These are phyloP conservation scores for Zasmidium cellare DNA, from an alignment of 2,329 filamentous ascomycete species.

Conservation along the genomic window DNA sequence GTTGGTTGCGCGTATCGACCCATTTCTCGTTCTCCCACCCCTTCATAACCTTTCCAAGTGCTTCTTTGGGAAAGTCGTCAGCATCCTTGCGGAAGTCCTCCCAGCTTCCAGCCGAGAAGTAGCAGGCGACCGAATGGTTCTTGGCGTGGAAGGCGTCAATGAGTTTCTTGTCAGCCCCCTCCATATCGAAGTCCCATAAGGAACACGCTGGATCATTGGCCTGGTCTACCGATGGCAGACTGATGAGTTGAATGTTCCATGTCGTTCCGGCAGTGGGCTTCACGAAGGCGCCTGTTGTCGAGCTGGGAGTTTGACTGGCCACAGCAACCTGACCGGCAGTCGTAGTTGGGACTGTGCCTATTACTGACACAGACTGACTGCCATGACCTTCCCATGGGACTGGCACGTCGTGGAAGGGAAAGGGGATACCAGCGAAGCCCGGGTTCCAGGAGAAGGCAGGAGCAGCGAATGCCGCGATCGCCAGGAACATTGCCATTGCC, in stretches of 20 bases:
- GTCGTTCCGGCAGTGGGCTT: slow-evolving; percentile 15
- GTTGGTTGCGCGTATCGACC: slow-evolving; percentile 59
- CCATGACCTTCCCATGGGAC: too few species aligned
- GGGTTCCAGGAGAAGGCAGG: neutral
- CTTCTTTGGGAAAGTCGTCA: slow-evolving; percentile 52
- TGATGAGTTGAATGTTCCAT: slow-evolving; percentile 19
- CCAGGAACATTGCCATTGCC: neutral
- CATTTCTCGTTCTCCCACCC: slow-evolving; percentile 69
- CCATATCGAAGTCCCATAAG: slow-evolving; percentile 19
- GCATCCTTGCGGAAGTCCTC: slow-evolving; percentile 70
- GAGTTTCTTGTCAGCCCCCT: neutral
- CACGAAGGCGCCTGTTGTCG: neutral
- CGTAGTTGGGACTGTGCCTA: too few species aligned
- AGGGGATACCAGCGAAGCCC: too few species aligned
- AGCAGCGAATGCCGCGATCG: neutral
- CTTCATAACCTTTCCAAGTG: slow-evolving; percentile 59
- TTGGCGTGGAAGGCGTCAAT: slow-evolving; percentile 15
- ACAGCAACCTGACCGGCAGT: too few species aligned
- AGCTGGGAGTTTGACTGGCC: too few species aligned
- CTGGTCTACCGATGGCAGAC: slow-evolving; percentile 3
- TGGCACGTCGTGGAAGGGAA: too few species aligned
- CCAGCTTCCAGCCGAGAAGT: slow-evolving; percentile 71
- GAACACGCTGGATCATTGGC: slow-evolving; percentile 7
- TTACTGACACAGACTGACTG: too few species aligned
- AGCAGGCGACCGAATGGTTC: slow-evolving; percentile 48